Conservation (phyloP, 1,284 basidiomycete species). For the Ceratorhiza oryzae-sativae region DNA sequence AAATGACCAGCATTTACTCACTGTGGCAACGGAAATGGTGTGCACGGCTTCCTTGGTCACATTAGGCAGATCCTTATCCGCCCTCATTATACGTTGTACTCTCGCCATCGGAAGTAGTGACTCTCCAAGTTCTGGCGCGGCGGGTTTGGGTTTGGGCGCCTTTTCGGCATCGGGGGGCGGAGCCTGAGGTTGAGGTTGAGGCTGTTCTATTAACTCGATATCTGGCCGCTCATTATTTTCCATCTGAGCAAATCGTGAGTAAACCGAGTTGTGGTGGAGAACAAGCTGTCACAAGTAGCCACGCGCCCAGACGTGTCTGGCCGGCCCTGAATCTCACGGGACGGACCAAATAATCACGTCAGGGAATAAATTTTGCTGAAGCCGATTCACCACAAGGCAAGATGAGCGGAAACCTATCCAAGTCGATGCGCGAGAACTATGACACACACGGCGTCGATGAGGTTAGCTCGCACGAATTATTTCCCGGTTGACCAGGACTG, state of each 20-base stretch:
- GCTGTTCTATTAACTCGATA: neutral
- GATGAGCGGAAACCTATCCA: constrained; percentile 56
- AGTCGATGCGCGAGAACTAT: constrained; percentile 75
- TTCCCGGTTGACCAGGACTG: neutral
- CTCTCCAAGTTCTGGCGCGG: constrained; percentile 62
- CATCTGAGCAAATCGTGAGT: neutral
- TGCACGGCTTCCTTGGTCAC: constrained; percentile 75
- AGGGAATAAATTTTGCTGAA: constrained; percentile 28
- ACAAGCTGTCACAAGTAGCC: neutral
- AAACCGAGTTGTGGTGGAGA: neutral
- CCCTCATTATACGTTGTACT: constrained; percentile 81
- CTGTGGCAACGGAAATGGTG: constrained; percentile 73
- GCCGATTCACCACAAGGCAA: constrained; percentile 2
- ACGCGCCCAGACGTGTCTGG: neutral
- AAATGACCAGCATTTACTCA: constrained; percentile 37
- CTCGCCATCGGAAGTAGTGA: constrained; percentile 71
- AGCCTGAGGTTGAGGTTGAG: neutral
- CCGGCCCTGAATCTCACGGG: constrained; percentile 19
- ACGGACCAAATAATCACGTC: neutral
- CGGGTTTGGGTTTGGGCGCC: constrained; percentile 34
- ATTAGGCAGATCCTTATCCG: constrained; percentile 78
- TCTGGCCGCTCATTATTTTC: neutral
- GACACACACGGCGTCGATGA: constrained; percentile 69
- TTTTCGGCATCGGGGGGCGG: constrained; percentile 4
- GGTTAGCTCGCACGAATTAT: constrained; percentile 48